Conservation (phyloP, 148 eudicot species). For the Beta vulgaris region DNA sequence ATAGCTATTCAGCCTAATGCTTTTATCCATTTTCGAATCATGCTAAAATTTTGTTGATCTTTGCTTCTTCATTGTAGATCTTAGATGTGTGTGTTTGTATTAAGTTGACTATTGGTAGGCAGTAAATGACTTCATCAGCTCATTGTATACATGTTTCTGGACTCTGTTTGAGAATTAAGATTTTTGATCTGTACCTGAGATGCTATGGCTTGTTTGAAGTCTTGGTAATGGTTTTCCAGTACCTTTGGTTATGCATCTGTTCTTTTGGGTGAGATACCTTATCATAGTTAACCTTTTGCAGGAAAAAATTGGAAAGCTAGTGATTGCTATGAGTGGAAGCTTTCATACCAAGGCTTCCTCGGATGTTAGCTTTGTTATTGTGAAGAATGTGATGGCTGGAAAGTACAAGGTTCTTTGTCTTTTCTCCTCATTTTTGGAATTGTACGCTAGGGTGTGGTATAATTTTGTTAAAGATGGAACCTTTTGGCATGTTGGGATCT, state of each 20-base stretch:
- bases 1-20: no score
- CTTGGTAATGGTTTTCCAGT: neutral
- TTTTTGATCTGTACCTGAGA: neutral
- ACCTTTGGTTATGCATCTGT: neutral
- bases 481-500: neutral
- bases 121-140: neutral
- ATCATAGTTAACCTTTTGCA: slow-evolving; percentile 30
- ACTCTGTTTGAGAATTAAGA: neutral
- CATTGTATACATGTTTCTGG: neutral
- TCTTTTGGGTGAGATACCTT: slow-evolving; percentile 1
- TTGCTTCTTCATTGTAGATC: neutral
- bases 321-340: slow-evolving; percentile 84
- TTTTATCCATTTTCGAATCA: neutral
- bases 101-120: neutral
- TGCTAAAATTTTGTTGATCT: neutral
- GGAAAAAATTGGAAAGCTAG: slow-evolving; percentile 72
- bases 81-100: neutral
- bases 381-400: slow-evolving; percentile 79
- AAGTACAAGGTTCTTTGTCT: slow-evolving; percentile 74
- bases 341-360: slow-evolving; percentile 56
- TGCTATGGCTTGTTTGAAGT: neutral
- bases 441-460: neutral
- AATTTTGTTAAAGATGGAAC: neutral
- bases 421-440: neutral
- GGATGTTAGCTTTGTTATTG: slow-evolving; percentile 90